Evolutionary conservation across 2,329 filamentous ascomycete species (phyloP).

Genomic region (Penicillium verrucosum): DNA sequence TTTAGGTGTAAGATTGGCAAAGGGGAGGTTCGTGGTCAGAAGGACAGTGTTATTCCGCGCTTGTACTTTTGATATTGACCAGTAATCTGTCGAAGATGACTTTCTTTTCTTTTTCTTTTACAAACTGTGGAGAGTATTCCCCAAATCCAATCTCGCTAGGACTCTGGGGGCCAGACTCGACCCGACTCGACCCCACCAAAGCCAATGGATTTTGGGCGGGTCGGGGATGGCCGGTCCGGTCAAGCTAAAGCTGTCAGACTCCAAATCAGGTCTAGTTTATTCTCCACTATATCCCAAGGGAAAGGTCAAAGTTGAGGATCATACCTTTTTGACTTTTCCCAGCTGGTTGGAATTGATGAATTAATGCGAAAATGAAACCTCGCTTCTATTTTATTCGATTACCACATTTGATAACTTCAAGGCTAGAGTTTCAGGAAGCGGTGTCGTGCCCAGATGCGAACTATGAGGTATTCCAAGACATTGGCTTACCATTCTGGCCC

Average conservation of each 20-base stretch:
- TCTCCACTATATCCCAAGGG: conserved; percentile 9
- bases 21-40: conserved; percentile 10
- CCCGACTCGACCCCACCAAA: conserved; percentile 5
- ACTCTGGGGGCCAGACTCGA: conserved; percentile 6
- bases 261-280: not conserved
- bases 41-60: not conserved
- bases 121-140: not conserved
- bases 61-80: conserved; percentile 1
- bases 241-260: conserved; percentile 22
- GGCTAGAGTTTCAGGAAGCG: conserved; percentile 14
- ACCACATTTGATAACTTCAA: not conserved
- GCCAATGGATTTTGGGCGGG: conserved; percentile 9
- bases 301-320: conserved; percentile 22
- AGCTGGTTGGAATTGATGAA: not conserved
- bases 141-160: conserved; percentile 2
- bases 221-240: conserved; percentile 23
- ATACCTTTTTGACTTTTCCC: not conserved
- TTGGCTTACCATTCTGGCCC: not conserved
- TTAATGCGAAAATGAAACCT: not conserved
- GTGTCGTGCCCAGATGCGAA: not conserved
- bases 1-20: not conserved
- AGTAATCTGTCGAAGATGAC: not conserved
- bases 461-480: not conserved
- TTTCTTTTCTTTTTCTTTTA: not conserved
- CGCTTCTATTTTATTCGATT: not conserved